Evolutionary conservation across 108 stramenopile species (phyloP).

Genomic region (Pseudonitzschia pungens): DNA sequence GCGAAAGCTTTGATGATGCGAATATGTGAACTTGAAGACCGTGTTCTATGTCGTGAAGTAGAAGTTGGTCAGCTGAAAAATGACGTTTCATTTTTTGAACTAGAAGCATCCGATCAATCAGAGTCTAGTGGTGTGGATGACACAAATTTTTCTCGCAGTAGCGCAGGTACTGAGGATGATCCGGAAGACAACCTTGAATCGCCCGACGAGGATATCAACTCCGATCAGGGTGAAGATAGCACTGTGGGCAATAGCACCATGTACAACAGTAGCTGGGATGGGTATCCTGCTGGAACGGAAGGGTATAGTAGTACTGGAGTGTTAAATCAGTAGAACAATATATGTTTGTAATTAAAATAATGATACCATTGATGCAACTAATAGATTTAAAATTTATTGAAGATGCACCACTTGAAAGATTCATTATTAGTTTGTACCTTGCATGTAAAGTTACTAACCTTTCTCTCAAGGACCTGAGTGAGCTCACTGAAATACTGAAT

Average conservation of each 20-base stretch:
- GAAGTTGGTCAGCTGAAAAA: conserved; percentile 51
- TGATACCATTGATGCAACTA: too few relatives aligned
- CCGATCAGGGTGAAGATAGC: background rate
- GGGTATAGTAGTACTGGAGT: background rate
- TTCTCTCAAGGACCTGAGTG: too few relatives aligned
- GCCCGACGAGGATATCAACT: conserved; percentile 7
- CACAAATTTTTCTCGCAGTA: background rate
- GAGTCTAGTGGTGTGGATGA: background rate
- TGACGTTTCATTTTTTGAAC: conserved; percentile 30
- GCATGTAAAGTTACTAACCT: too few relatives aligned
- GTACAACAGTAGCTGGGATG: conserved; percentile 10
- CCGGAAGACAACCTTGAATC: background rate
- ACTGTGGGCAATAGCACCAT: conserved; percentile 17
- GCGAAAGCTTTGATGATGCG: conserved; percentile 40
- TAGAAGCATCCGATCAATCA: conserved; percentile 18
- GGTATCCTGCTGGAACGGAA: background rate
- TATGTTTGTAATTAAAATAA: background rate
- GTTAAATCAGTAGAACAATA: background rate
- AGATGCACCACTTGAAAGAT: too few relatives aligned
- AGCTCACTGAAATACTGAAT: too few relatives aligned
- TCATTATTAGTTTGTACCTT: too few relatives aligned
- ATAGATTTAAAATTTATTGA: too few relatives aligned
- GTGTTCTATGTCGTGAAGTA: conserved; percentile 43
- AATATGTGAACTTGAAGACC: conserved; percentile 53
- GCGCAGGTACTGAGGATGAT: background rate